Conservation (phyloP, 1,284 basidiomycete genomes). For the Wallemia mellicola region DNA sequence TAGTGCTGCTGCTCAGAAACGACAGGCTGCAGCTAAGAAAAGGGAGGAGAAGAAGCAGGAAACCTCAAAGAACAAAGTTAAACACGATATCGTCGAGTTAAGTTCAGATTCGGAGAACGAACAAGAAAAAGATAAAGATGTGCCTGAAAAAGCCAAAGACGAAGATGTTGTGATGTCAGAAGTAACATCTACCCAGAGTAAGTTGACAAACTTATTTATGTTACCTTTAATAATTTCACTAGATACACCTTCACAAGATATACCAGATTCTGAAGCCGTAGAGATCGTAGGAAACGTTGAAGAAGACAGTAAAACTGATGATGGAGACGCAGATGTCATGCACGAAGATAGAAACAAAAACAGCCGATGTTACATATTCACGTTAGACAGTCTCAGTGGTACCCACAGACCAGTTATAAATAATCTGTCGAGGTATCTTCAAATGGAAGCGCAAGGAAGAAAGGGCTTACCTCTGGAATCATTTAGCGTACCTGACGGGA, state of each 20-base stretch:
- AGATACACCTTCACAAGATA: background rate
- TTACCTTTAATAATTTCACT: background rate
- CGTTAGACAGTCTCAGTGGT: conserved; percentile 54
- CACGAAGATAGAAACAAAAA: background rate
- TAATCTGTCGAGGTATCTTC: conserved; percentile 36
- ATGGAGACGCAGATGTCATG: background rate
- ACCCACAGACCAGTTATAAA: conserved; percentile 32
- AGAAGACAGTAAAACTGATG: background rate
- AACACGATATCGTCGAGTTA: background rate
- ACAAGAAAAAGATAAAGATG: background rate
- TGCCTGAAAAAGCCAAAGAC: background rate
- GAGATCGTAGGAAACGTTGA: background rate
- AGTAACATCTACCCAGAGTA: background rate
- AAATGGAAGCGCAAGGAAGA: conserved; percentile 52
- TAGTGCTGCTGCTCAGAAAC: background rate
- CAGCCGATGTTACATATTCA: conserved; percentile 29
- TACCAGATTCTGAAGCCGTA: background rate
- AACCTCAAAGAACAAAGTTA: background rate
- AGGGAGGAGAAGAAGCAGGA: background rate
- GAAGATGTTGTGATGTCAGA: background rate
- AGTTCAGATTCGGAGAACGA: background rate
- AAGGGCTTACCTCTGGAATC: conserved; percentile 18
- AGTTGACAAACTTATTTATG: background rate
- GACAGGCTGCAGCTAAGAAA: background rate
- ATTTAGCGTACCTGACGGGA: conserved; percentile 20